Conservation (phyloP, 257 asterid genomes). For the Solanum chiquidenum region DNA sequence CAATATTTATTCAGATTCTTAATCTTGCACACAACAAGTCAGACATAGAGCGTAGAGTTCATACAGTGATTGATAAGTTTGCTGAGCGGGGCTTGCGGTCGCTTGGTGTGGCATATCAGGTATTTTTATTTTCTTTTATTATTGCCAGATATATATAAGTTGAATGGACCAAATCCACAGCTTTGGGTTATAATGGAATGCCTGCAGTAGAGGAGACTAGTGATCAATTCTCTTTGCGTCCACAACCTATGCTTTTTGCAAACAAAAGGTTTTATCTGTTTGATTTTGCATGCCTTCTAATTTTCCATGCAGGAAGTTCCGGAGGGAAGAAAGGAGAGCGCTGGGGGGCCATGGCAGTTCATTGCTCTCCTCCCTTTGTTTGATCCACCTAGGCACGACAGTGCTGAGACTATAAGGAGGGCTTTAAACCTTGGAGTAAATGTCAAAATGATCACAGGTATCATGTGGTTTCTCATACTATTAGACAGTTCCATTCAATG, state of each 20-base stretch:
- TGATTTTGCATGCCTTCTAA: neutral
- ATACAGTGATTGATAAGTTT: slow-evolving; percentile 73
- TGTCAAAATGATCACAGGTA: slow-evolving; percentile 89
- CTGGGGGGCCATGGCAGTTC: slow-evolving; percentile 91
- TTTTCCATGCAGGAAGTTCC: slow-evolving; percentile 65
- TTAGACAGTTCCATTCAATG: neutral
- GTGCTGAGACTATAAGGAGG: slow-evolving; percentile 84
- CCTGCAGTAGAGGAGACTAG: neutral
- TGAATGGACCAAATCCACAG: neutral
- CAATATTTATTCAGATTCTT: slow-evolving; percentile 43
- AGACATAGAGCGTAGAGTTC: slow-evolving; percentile 74
- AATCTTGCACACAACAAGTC: slow-evolving; percentile 73
- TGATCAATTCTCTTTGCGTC: neutral
- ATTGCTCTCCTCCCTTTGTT: slow-evolving; percentile 87
- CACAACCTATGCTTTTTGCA: neutral
- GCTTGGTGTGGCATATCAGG: slow-evolving; percentile 93
- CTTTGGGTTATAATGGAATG: neutral
- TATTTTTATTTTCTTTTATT: slow-evolving; percentile 3
- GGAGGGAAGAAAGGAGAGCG: slow-evolving; percentile 70
- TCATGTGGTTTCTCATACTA: neutral
- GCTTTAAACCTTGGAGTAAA: slow-evolving; percentile 88
- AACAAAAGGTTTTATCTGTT: neutral
- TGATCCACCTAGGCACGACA: slow-evolving; percentile 94
- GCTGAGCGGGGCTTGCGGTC: slow-evolving; percentile 90
- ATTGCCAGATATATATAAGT: neutral